Evolutionary conservation across 371 early-diverging fungal genomes (phyloP).

Genomic region (Lichtheimia ornata): DNA sequence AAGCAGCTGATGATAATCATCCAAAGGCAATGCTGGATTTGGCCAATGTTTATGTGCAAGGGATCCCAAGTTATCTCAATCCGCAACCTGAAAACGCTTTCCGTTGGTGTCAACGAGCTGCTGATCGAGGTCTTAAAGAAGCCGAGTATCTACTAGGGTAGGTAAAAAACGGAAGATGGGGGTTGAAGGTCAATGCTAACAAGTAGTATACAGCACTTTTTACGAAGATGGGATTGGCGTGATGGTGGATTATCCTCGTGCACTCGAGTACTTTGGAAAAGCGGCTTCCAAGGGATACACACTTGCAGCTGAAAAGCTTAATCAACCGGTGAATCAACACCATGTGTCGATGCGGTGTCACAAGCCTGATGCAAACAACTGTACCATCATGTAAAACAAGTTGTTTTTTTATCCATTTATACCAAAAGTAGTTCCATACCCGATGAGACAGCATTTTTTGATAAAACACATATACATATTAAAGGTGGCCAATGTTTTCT

Average conservation of each 20-base stretch:
- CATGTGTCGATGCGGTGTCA: no score
- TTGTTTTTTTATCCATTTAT: no score
- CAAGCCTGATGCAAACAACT: no score
- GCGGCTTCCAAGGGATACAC: slow-evolving; percentile 32
- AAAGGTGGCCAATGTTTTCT: no score
- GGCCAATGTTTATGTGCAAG: slow-evolving; percentile 30
- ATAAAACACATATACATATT: no score
- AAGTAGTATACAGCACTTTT: slow-evolving; percentile 11
- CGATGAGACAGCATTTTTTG: no score
- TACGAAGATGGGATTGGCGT: slow-evolving; percentile 28
- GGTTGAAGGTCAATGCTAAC: not conserved
- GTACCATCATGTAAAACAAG: no score
- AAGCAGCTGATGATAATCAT: slow-evolving; percentile 37
- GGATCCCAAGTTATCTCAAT: slow-evolving; percentile 26
- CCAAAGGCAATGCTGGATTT: slow-evolving; percentile 39
- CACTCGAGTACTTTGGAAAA: slow-evolving; percentile 32
- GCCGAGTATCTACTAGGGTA: slow-evolving; percentile 50
- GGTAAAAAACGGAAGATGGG: not conserved
- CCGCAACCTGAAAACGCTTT: slow-evolving; percentile 27
- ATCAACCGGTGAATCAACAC: slow-evolving; percentile 9
- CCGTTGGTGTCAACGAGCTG: slow-evolving; percentile 43
- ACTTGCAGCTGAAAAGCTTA: slow-evolving; percentile 27
- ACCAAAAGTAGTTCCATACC: no score
- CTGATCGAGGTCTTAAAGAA: slow-evolving; percentile 29
- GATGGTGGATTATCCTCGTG: slow-evolving; percentile 24